These are phyloP conservation scores for Boletus sp. DNA, from an alignment of 768 basidiomycete species.

Conservation along the genomic window DNA sequence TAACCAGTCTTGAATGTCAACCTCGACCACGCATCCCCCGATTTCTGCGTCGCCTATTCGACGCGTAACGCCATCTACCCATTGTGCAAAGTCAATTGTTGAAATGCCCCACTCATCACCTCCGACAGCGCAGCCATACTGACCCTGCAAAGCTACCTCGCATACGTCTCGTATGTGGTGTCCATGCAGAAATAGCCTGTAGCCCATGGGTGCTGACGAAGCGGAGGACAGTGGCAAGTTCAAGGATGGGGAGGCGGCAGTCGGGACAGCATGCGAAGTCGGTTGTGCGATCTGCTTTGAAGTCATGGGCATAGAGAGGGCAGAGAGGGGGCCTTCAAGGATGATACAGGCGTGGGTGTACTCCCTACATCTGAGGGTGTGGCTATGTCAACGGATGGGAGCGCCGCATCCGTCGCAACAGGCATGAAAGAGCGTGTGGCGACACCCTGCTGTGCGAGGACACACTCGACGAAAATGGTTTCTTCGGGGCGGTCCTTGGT, in stretches of 20 bases:
- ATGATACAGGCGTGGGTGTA: too few relatives aligned
- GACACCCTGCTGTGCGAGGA: too few relatives aligned
- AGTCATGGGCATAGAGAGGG: too few relatives aligned
- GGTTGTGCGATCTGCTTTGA: too few relatives aligned
- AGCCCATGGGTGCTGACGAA: slow-evolving; percentile 6
- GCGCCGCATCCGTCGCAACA: too few relatives aligned
- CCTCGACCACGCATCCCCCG: slow-evolving; percentile 4
- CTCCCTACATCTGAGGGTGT: too few relatives aligned
- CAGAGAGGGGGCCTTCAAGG: too few relatives aligned
- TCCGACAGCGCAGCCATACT: not conserved
- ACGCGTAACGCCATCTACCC: not conserved
- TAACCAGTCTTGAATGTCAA: slow-evolving; percentile 6
- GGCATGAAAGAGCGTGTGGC: too few relatives aligned
- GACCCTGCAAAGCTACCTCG: slow-evolving; percentile 9
- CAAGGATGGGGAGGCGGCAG: slow-evolving; percentile 2
- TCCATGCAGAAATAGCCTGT: slow-evolving; percentile 1
- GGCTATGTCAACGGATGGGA: too few relatives aligned
- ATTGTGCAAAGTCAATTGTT: not conserved
- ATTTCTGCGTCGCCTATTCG: not conserved
- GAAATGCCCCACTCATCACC: not conserved
- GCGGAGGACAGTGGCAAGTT: slow-evolving; percentile 7
- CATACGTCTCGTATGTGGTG: slow-evolving; percentile 10
- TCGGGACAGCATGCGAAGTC: too few relatives aligned
- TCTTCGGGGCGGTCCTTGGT: too few relatives aligned
- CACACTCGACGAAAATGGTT: too few relatives aligned